These are phyloP conservation scores for Aspergillus sp. DNA, from an alignment of 2,329 filamentous ascomycete genomes.

Conservation along the genomic window DNA sequence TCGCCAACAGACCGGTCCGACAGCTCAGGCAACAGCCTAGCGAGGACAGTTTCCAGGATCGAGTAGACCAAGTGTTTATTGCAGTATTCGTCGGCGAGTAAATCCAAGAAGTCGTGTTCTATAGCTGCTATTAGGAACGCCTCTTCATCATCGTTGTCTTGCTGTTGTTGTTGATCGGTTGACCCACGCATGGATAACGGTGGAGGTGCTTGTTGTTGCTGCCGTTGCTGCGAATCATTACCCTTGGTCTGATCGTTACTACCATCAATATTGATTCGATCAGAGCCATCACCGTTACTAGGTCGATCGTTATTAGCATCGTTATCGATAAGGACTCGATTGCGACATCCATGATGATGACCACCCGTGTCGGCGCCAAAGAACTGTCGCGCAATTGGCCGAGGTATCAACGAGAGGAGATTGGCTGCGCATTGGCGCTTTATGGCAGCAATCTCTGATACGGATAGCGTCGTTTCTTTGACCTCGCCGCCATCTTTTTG, in stretches of 20 bases:
- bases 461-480: slow-evolving; percentile 10
- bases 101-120: slow-evolving; percentile 57
- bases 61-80: slow-evolving; percentile 88
- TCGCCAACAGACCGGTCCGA: slow-evolving; percentile 62
- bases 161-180: slow-evolving; percentile 6
- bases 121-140: slow-evolving; percentile 51
- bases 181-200: background rate
- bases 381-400: slow-evolving; percentile 36
- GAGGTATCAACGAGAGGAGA: slow-evolving; percentile 37
- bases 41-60: slow-evolving; percentile 71
- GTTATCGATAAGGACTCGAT: background rate
- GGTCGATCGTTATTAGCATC: background rate
- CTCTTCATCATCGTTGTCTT: slow-evolving; percentile 17
- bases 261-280: background rate
- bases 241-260: background rate
- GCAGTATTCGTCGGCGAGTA: slow-evolving; percentile 74
- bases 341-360: slow-evolving; percentile 1
- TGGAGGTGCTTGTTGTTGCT: background rate
- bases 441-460: slow-evolving; percentile 30
- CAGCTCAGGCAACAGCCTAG: slow-evolving; percentile 76
- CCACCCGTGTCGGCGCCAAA: slow-evolving; percentile 28
- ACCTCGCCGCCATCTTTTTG: background rate
- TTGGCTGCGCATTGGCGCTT: slow-evolving; percentile 38
- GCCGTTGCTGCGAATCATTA: background rate
- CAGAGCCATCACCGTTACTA: background rate